A percentile compares a stretch with the other conserved stretches of the same genome.
Evolutionary conservation across 2,329 filamentous ascomycete genomes (phyloP).

Genomic region (Colletotrichum destructivum): DNA sequence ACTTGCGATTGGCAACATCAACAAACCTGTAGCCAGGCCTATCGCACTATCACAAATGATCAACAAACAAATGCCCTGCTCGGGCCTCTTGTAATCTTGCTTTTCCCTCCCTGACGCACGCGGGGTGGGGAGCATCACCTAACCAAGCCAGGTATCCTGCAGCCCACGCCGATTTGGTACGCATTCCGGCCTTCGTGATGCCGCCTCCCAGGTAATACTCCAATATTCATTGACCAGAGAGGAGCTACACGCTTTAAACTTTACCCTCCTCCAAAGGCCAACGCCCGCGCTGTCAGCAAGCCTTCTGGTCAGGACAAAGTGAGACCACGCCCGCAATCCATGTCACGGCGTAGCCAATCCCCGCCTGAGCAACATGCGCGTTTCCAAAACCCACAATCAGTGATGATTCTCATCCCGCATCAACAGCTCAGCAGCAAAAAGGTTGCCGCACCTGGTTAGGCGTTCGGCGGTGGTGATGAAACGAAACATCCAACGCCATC

Average conservation of each 20-base stretch:
- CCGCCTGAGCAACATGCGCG: not conserved
- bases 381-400: slow-evolving; percentile 4
- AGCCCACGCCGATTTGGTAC: not conserved
- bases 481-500: slow-evolving; percentile 39
- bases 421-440: slow-evolving; percentile 32
- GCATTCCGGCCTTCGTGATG: not conserved
- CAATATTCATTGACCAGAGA: not conserved
- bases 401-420: slow-evolving; percentile 22
- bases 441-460: slow-evolving; percentile 31
- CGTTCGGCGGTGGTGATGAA: slow-evolving; percentile 33
- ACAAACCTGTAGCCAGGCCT: slow-evolving; percentile 17
- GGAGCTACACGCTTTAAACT: not conserved
- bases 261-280: slow-evolving; percentile 23
- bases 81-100: slow-evolving; percentile 2
- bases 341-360: slow-evolving; percentile 16
- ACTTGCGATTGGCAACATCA: slow-evolving; percentile 8
- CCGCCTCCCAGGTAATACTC: not conserved
- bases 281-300: slow-evolving; percentile 17
- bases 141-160: slow-evolving; percentile 22
- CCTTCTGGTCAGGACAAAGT: slow-evolving; percentile 19
- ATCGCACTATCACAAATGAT: slow-evolving; percentile 14
- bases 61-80: slow-evolving; percentile 29
- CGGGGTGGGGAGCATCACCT: not conserved
- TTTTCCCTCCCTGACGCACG: not conserved
- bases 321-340: slow-evolving; percentile 24